Evolutionary conservation across 2,329 filamentous ascomycete species (phyloP).

Genomic region (Scedosporium apiospermum): DNA sequence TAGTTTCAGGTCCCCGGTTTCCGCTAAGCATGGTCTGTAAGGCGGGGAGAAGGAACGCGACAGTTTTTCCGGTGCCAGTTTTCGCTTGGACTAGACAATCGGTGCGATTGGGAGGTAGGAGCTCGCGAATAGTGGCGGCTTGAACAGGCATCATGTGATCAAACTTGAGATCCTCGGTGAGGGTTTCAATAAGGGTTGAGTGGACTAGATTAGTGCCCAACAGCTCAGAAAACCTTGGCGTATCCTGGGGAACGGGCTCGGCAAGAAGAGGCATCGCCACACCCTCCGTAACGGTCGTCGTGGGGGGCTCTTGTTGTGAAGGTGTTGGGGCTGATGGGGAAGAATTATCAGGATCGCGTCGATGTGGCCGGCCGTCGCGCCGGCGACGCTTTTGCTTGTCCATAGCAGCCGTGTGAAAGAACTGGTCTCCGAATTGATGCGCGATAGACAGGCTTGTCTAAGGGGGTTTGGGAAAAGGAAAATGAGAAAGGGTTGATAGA

Average conservation of each 20-base stretch:
- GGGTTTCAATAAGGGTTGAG: constrained; percentile 35
- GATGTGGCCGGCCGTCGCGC: no score
- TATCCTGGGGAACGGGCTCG: constrained; percentile 30
- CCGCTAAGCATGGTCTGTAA: constrained; percentile 61
- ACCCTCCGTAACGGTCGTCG: no score
- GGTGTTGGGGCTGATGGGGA: no score
- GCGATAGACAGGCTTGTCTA: no score
- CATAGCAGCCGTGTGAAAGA: no score
- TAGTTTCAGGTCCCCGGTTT: constrained; percentile 21
- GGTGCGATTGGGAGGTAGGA: constrained; percentile 32
- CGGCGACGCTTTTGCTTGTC: no score
- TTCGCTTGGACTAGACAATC: constrained; percentile 70
- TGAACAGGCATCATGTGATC: constrained; percentile 47
- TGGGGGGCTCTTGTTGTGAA: no score
- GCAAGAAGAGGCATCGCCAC: no score
- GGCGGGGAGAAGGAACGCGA: constrained; percentile 78
- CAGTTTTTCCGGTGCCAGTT: constrained; percentile 79
- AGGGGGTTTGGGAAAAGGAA: no score
- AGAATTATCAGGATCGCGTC: no score
- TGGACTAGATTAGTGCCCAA: constrained; percentile 30
- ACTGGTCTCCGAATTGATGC: no score
- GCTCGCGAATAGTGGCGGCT: constrained; percentile 37
- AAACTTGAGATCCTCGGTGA: constrained; percentile 38
- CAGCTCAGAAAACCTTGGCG: constrained; percentile 36
- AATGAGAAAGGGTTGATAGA: no score